Conservation (phyloP, 78 protist species). For the Chrysochromulina parva region DNA sequence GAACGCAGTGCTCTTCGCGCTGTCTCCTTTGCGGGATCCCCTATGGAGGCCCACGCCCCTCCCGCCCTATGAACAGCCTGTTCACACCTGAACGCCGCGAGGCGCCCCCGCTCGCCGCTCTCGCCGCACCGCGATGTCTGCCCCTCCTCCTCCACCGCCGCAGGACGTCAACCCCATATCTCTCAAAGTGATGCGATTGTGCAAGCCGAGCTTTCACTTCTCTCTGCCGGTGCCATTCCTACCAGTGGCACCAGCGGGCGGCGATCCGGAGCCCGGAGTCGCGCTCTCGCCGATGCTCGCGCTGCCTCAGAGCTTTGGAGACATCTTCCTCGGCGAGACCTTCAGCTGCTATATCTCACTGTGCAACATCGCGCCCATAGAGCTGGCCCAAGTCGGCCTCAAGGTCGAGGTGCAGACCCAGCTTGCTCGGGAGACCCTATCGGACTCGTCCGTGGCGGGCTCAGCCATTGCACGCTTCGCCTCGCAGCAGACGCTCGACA, state of each 20-base stretch:
- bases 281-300: neutral
- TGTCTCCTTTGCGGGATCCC: no score
- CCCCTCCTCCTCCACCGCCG: neutral
- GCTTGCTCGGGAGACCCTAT: neutral
- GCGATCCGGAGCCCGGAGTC: no score
- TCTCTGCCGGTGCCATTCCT: neutral
- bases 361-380: neutral
- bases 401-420: slow-evolving; percentile 23
- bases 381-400: neutral
- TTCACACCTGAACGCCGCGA: no score
- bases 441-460: neutral
- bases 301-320: neutral
- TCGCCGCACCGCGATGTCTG: no score
- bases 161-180: neutral
- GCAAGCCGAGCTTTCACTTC: neutral
- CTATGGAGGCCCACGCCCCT: no score
- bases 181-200: neutral
- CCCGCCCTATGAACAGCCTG: no score
- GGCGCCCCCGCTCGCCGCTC: no score
- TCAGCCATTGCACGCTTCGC: neutral
- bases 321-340: slow-evolving; percentile 31
- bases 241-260: neutral
- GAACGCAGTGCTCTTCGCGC: no score
- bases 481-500: neutral
- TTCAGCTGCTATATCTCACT: neutral